A percentile compares a stretch with the other conserved stretches of the same genome.
Evolutionary conservation across 1,284 basidiomycete genomes (phyloP).

Genomic region (Trametes sp.): DNA sequence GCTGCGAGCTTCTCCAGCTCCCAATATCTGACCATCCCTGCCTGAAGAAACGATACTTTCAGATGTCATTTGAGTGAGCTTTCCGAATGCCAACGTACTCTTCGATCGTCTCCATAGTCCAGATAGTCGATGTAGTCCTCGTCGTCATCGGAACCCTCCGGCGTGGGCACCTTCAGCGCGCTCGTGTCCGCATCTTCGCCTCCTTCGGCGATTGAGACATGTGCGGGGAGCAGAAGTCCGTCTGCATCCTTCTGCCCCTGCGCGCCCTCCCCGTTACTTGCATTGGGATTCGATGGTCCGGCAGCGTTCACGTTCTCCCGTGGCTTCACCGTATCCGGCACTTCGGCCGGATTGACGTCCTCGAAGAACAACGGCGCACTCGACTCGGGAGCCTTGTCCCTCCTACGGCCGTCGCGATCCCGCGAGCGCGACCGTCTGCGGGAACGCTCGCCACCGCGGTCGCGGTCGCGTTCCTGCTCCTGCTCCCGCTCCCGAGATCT

Average conservation of each 20-base stretch:
- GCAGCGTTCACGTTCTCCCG: constrained; percentile 6
- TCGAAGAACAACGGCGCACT: constrained; percentile 54
- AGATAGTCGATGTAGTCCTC: constrained; percentile 77
- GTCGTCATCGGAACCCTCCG: constrained; percentile 52
- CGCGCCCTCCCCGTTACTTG: background rate
- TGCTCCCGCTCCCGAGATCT: constrained; percentile 19
- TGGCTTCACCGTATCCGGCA: constrained; percentile 31
- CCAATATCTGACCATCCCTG: constrained; percentile 67
- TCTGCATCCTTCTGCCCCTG: constrained; percentile 21
- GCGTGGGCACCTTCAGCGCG: constrained; percentile 53
- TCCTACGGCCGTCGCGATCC: constrained; percentile 18
- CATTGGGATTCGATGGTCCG: constrained; percentile 9
- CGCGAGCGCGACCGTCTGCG: constrained; percentile 31
- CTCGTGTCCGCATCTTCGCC: constrained; percentile 45
- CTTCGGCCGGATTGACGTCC: constrained; percentile 52
- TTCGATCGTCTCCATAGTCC: constrained; percentile 68
- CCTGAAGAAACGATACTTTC: constrained; percentile 19
- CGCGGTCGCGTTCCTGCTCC: constrained; percentile 14
- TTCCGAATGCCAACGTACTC: constrained; percentile 47
- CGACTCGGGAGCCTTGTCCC: constrained; percentile 9
- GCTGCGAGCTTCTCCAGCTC: constrained; percentile 48
- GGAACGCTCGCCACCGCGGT: constrained; percentile 13
- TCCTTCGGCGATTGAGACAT: constrained; percentile 63
- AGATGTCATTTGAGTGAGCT: constrained; percentile 11
- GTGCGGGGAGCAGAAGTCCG: constrained; percentile 64